Evolutionary conservation across 1,284 basidiomycete species (phyloP).

Genomic region (Marasmius sp.): DNA sequence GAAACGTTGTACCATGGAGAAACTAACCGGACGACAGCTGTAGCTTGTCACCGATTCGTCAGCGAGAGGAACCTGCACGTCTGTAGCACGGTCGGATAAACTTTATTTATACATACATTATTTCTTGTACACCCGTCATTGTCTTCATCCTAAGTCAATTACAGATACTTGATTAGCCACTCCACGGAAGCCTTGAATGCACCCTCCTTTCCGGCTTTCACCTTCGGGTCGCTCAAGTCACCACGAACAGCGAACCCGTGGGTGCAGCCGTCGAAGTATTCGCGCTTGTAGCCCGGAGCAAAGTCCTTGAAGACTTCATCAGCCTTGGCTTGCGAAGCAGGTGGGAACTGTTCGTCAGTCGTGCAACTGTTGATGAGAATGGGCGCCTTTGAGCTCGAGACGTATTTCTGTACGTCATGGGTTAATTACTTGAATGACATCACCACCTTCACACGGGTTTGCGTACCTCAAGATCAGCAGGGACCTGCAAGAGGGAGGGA

Average conservation of each 20-base stretch:
- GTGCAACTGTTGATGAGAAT: slow-evolving; percentile 67
- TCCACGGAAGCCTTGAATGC: slow-evolving; percentile 54
- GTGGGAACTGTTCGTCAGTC: slow-evolving; percentile 49
- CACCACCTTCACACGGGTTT: not conserved
- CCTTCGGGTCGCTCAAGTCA: slow-evolving; percentile 40
- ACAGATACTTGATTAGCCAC: slow-evolving; percentile 45
- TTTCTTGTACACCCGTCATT: not conserved
- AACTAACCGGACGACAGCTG: too few species aligned
- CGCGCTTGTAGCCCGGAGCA: slow-evolving; percentile 54
- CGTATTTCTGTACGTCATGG: slow-evolving; percentile 44
- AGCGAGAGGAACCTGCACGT: not conserved
- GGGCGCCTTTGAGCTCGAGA: slow-evolving; percentile 44
- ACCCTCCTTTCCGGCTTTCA: slow-evolving; percentile 62
- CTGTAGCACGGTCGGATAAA: too few species aligned
- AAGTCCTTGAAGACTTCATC: slow-evolving; percentile 60
- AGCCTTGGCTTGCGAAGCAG: slow-evolving; percentile 43
- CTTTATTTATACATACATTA: too few species aligned
- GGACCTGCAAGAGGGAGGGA: slow-evolving; percentile 65
- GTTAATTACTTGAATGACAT: not conserved
- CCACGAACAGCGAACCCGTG: slow-evolving; percentile 67
- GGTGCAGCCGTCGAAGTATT: slow-evolving; percentile 52
- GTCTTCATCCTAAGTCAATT: slow-evolving; percentile 1
- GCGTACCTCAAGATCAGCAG: slow-evolving; percentile 41
- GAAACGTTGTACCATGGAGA: too few species aligned
- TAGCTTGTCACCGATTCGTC: not conserved